Evolutionary conservation across 495 filamentous ascomycete genomes (phyloP).

Genomic region (Sordaria brevicollis): DNA sequence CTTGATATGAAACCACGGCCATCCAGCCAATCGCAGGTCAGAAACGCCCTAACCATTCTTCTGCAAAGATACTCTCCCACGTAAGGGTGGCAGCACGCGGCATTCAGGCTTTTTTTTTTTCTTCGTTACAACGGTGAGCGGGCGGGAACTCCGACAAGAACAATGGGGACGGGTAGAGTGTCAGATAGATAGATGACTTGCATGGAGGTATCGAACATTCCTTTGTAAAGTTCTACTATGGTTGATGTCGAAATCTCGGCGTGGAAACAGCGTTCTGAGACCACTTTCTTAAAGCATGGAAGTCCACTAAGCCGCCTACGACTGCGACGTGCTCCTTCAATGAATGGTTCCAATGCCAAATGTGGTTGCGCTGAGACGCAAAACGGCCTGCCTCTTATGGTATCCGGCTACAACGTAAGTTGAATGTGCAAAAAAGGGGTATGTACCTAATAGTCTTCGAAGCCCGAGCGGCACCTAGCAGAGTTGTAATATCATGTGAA

Average conservation of each 20-base stretch:
- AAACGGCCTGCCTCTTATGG: not conserved
- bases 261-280: not conserved
- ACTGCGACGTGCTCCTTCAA: not conserved
- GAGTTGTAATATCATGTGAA: not conserved
- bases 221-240: too few relatives aligned
- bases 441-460: too few relatives aligned
- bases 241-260: not conserved
- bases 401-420: not conserved
- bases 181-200: not conserved
- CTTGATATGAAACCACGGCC: not conserved
- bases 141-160: not conserved
- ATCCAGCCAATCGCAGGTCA: not conserved
- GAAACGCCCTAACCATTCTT: not conserved
- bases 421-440: not conserved
- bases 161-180: not conserved
- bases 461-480: not conserved
- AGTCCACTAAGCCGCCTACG: not conserved
- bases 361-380: not conserved
- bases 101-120: not conserved
- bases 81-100: not conserved
- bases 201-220: not conserved
- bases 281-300: too few relatives aligned
- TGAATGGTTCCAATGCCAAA: too few relatives aligned
- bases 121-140: not conserved
- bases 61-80: not conserved